phyloP scores from a whole-genome alignment of 768 basidiomycete species.

The Xerocomellus intermedius region DNA sequence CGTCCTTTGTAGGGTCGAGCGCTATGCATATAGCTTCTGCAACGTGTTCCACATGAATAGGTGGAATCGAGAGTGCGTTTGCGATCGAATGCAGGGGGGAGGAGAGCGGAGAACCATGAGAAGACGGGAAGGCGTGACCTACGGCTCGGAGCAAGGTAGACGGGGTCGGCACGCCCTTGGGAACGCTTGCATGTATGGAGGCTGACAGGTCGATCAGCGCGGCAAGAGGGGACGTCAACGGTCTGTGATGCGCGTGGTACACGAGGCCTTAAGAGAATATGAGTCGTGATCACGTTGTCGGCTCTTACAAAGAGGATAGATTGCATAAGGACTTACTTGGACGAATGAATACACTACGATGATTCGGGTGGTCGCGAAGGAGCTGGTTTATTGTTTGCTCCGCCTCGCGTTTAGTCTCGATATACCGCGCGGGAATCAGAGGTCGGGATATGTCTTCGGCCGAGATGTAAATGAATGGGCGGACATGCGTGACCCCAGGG shows the following conservation, averaged over 20 bases:
- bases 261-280: conserved; percentile 66
- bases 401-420: conserved; percentile 91
- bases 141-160: conserved; percentile 58
- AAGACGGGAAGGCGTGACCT: conserved; percentile 37
- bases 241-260: conserved; percentile 92
- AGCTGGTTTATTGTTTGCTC: conserved; percentile 66
- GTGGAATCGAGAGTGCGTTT: conserved; percentile 78
- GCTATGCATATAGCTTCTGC: conserved; percentile 77
- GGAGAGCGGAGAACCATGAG: conserved; percentile 32
- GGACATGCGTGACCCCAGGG: conserved; percentile 30
- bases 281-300: conserved; percentile 14
- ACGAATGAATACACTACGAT: conserved; percentile 78
- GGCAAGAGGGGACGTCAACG: conserved; percentile 84
- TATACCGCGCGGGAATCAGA: conserved; percentile 80
- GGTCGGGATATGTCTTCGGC: conserved; percentile 88
- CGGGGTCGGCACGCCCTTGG: conserved; percentile 60
- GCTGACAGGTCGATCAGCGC: conserved; percentile 81
- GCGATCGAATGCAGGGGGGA: conserved; percentile 67
- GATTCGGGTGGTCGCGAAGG: conserved; percentile 41
- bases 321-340: conserved; percentile 63
- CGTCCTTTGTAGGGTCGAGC: conserved; percentile 47
- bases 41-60: conserved; percentile 95
- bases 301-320: conserved; percentile 10
- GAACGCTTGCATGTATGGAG: conserved; percentile 59
- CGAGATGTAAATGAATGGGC: conserved; percentile 92